Percentiles rank a stretch among this genome's conserved stretches.
phyloP scores from a whole-genome alignment of 768 basidiomycete species.

The Clitopilus passeckerianus region DNA sequence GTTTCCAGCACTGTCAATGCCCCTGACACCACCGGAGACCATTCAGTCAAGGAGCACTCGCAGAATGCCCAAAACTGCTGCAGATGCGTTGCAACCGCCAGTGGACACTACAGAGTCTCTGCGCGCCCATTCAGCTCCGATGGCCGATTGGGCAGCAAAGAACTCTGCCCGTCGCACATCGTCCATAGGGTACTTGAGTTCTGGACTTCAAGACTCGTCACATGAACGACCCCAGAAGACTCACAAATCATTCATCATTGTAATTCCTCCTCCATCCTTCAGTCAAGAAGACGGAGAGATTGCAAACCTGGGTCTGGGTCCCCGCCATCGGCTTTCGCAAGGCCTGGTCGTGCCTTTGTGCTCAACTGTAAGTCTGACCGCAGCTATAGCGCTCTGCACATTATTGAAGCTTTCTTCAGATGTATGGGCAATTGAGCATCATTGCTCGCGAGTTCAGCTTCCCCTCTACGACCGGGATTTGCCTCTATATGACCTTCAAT shows the following conservation, averaged over 20 bases:
- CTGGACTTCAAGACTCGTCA: constrained; percentile 37
- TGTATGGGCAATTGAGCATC: constrained; percentile 70
- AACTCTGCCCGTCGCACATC: constrained; percentile 39
- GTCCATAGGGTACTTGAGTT: constrained; percentile 51
- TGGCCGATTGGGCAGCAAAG: constrained; percentile 21
- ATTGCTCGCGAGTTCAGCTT: constrained; percentile 82
- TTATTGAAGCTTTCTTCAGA: constrained; percentile 31
- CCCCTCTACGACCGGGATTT: constrained; percentile 71
- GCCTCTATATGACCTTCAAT: constrained; percentile 67
- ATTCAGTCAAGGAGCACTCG: constrained; percentile 5
- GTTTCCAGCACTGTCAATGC: constrained; percentile 28
- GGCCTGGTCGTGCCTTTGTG: constrained; percentile 74
- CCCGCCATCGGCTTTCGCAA: constrained; percentile 55
- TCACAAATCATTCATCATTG: constrained; percentile 56
- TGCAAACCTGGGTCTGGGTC: constrained; percentile 54
- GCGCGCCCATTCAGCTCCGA: constrained; percentile 11
- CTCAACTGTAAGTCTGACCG: constrained; percentile 47
- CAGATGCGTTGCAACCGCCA: constrained; percentile 11
- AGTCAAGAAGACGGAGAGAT: constrained; percentile 54
- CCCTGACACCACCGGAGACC: constrained; percentile 39
- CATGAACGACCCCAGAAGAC: constrained; percentile 29
- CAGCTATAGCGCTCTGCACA: constrained; percentile 1
- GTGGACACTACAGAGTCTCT: constrained; percentile 3
- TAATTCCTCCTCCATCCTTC: constrained; percentile 60
- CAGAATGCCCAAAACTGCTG: not conserved